These are phyloP conservation scores for Castanea crenata DNA, from an alignment of 306 rosid species.

Conservation along the genomic window DNA sequence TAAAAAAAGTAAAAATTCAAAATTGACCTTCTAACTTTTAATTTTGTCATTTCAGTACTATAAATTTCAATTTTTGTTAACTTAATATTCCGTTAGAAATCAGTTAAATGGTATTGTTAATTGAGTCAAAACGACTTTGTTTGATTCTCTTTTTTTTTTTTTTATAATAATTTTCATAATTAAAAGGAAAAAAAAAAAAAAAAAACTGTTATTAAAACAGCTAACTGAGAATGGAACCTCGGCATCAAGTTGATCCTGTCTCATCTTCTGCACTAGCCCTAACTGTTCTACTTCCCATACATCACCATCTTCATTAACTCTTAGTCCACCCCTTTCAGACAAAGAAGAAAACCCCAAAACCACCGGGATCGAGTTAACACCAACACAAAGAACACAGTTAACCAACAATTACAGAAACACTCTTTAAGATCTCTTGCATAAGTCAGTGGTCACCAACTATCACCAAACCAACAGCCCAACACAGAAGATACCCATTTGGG, in stretches of 20 bases:
- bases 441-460: not conserved
- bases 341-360: conserved; percentile 9
- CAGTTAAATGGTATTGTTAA: no score
- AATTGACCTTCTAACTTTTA: no score
- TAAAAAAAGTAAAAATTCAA: no score
- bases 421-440: not conserved
- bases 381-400: not conserved
- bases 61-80: no score
- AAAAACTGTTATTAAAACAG: not conserved
- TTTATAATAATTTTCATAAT: no score
- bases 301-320: conserved; percentile 20
- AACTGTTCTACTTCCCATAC: conserved; percentile 34
- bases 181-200: no score
- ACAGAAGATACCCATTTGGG: not conserved
- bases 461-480: not conserved
- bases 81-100: no score
- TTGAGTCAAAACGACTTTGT: no score
- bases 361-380: not conserved
- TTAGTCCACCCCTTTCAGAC: conserved; percentile 11
- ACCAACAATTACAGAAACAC: not conserved
- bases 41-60: no score
- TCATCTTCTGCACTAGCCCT: conserved; percentile 45
- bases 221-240: conserved; percentile 41
- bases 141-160: no score
- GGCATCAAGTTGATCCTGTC: conserved; percentile 42